phyloP scores from a whole-genome alignment of 306 rosid genomes.

The Inga laurina region DNA sequence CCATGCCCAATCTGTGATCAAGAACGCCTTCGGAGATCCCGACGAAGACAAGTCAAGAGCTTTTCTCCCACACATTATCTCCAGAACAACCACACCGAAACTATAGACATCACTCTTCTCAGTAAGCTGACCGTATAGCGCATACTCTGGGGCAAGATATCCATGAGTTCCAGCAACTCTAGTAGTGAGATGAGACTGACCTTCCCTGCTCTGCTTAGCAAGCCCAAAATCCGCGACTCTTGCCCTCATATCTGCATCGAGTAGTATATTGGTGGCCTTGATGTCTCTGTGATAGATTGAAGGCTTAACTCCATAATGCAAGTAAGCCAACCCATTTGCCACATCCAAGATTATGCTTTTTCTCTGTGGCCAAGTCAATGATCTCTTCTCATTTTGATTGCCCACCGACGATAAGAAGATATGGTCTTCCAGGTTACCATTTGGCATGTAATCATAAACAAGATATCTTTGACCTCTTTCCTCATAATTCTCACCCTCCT shows the following conservation, averaged over 20 bases:
- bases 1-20: constrained; percentile 99
- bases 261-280: constrained; percentile 88
- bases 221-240: constrained; percentile 98
- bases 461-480: constrained; percentile 72
- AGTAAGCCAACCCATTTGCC: constrained; percentile 83
- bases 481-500: constrained; percentile 45
- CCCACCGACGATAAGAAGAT: constrained; percentile 41
- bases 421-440: constrained; percentile 84
- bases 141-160: constrained; percentile 92
- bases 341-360: constrained; percentile 88
- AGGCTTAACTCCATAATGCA: constrained; percentile 96
- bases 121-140: constrained; percentile 91
- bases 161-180: constrained; percentile 99
- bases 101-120: constrained; percentile 99
- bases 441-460: constrained; percentile 93
- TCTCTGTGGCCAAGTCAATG: constrained; percentile 93
- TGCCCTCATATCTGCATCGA: constrained; percentile 85
- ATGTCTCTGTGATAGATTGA: constrained; percentile 91
- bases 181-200: constrained; percentile 97
- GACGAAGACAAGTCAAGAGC: constrained; percentile 82
- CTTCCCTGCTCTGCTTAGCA: constrained; percentile 86
- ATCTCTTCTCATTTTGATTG: constrained; percentile 38
- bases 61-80: constrained; percentile 95
- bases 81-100: constrained; percentile 95
- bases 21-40: constrained; percentile 62